Evolutionary conservation across 2,329 filamentous ascomycete species (phyloP).

Genomic region (Scedosporium minutisporum): DNA sequence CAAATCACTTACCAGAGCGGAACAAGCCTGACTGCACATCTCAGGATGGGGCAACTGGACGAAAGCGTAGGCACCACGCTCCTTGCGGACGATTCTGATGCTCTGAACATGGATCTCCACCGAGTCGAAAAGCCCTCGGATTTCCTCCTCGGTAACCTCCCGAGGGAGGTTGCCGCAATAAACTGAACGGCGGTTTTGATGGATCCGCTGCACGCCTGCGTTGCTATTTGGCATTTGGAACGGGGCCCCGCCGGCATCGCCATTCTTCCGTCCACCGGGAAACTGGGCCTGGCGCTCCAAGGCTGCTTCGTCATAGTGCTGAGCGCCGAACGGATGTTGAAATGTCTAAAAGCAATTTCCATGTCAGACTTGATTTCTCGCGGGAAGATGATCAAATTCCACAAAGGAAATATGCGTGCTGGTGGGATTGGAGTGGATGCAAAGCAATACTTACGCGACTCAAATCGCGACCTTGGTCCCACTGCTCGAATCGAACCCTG

Average conservation of each 20-base stretch:
- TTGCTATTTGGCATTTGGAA: not conserved
- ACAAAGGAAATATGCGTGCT: no score
- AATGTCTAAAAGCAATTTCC: slow-evolving; percentile 13
- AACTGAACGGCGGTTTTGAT: not conserved
- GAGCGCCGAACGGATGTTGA: not conserved
- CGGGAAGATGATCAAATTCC: no score
- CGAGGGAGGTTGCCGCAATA: slow-evolving; percentile 10
- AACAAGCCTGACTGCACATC: slow-evolving; percentile 23
- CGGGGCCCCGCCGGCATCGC: no score
- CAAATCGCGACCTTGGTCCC: slow-evolving; percentile 40
- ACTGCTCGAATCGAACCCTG: slow-evolving; percentile 39
- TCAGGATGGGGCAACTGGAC: slow-evolving; percentile 29
- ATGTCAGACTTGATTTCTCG: not conserved
- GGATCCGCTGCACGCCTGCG: not conserved
- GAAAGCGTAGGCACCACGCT: slow-evolving; percentile 21
- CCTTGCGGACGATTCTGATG: not conserved
- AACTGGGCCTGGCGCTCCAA: not conserved
- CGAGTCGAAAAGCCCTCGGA: not conserved
- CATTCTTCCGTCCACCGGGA: slow-evolving; percentile 6
- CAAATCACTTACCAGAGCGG: slow-evolving; percentile 23
- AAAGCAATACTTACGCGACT: slow-evolving; percentile 29
- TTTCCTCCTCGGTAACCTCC: slow-evolving; percentile 9
- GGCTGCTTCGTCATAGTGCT: not conserved
- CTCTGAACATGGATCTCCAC: not conserved
- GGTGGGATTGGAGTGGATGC: not conserved